Conservation (phyloP, 2,329 filamentous ascomycete species). For the Xylaria sp. region DNA sequence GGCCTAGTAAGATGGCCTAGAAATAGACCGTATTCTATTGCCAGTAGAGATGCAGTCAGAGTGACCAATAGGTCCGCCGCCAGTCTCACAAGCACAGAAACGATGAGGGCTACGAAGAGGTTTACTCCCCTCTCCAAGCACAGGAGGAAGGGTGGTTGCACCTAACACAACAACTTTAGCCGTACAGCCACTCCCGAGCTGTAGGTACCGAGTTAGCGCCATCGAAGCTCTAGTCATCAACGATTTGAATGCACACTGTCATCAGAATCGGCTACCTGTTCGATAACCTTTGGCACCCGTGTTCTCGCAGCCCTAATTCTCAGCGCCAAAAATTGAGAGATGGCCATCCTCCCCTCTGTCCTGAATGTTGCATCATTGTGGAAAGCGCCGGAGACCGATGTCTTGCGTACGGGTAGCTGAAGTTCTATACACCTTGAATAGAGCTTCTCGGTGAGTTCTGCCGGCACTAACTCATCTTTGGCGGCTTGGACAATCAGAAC, state of each 20-base stretch:
- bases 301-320: slow-evolving; percentile 32
- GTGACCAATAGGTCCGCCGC: too few species aligned
- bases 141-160: neutral
- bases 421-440: slow-evolving; percentile 61
- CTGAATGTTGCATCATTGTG: slow-evolving; percentile 67
- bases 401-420: slow-evolving; percentile 58
- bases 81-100: neutral
- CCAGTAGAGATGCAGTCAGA: neutral
- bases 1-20: neutral
- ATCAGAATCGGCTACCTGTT: neutral
- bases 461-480: slow-evolving; percentile 69
- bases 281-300: neutral
- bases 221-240: neutral
- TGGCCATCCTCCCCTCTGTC: slow-evolving; percentile 57
- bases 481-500: slow-evolving; percentile 67
- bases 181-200: neutral
- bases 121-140: neutral
- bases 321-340: slow-evolving; percentile 57
- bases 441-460: slow-evolving; percentile 60
- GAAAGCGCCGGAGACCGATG: slow-evolving; percentile 60
- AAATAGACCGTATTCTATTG: neutral
- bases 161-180: neutral
- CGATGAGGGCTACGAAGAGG: neutral
- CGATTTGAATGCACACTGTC: neutral
- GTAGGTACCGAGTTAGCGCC: neutral